These are phyloP conservation scores for Schwanniomyces pseudopolymorphus DNA, from an alignment of 805 yeast genomes.

Conservation along the genomic window DNA sequence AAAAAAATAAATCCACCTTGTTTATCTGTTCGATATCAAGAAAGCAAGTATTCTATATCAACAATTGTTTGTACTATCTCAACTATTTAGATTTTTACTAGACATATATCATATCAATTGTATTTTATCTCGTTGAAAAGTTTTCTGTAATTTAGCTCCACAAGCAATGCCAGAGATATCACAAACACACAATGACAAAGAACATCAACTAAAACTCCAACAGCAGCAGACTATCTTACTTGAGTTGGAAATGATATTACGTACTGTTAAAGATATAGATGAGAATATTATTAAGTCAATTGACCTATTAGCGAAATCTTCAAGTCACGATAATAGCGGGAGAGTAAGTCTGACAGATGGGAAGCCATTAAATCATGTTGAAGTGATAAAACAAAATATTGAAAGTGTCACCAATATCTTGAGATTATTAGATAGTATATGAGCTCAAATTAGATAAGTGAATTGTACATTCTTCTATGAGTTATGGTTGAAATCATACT, in stretches of 20 bases:
- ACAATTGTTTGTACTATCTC: neutral
- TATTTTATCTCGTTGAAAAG: too few species aligned
- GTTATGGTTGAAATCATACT: too few species aligned
- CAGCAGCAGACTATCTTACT: conserved; percentile 26
- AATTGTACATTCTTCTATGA: too few species aligned
- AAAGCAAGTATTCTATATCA: neutral
- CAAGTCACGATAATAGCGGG: neutral
- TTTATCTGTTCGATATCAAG: too few species aligned
- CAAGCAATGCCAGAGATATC: conserved; percentile 19
- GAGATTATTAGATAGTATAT: conserved; percentile 5
- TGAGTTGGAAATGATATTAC: conserved; percentile 34
- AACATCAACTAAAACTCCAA: conserved; percentile 4
- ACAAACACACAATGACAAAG: conserved; percentile 5
- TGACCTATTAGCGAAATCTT: conserved; percentile 15
- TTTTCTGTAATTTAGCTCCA: too few species aligned
- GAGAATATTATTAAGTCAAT: conserved; percentile 24
- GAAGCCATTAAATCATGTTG: conserved; percentile 9
- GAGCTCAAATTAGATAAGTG: neutral
- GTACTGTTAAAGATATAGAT: conserved; percentile 31
- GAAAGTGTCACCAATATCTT: conserved; percentile 17
- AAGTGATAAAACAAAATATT: conserved; percentile 17
- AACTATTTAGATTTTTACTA: too few species aligned
- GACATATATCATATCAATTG: too few species aligned
- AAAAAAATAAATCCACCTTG: neutral
- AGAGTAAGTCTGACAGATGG: neutral